Base-by-base conservation (phyloP, 2,329 filamentous ascomycete genomes). In the Stemphylium vesicarium region DNA sequence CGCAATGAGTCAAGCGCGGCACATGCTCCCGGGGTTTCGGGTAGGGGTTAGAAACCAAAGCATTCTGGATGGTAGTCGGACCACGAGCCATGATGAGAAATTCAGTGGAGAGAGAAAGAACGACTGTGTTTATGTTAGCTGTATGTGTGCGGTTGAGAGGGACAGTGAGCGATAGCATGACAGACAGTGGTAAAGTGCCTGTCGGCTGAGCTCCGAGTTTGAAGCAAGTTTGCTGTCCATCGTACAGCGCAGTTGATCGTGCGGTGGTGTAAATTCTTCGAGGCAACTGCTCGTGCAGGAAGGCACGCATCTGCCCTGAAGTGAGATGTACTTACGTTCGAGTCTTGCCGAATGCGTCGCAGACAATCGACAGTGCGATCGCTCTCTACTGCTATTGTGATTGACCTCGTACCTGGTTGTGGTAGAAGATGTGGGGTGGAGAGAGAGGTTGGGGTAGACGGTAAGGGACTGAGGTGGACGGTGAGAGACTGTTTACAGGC, bases 31-130 rank as follows among this genome's bases (percentile, higher is more conserved):
- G 71, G 29, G 65, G 49, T 9, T 29, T 20, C 4, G 62, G 54
- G 46, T 74, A 75, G 3, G 74, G 64, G 13, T 68, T 64, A 35
- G 65, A 50, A 0, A 29, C 32, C 60, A 68, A 52, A 13, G 40
- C 50, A 0, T 55, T 33, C 10, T 32, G 41, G 3, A 48, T n/a
- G 12, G 31, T 38, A 50, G 44, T 9, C 12, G 35, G 2, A 18
- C 60, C 57, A 29, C 53, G 56, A 49, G 56, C 53, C 59, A 59
- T 57, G 42, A 33, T 60, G 32, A 16, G 8, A 22, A 36, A n/a
- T 44, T 40, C 26, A n/a, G 35, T 15, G 9, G 38, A 32, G 8
- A 31, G 13, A 31, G 48, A 32, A 15, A 15, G 9, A 4, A 29
- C 9, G 13, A 24, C 37, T 36, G 12, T 31, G 3, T 22, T n/a